Evolutionary conservation across 2,329 filamentous ascomycete species (phyloP).

Genomic region (Thelonectria discophora): DNA sequence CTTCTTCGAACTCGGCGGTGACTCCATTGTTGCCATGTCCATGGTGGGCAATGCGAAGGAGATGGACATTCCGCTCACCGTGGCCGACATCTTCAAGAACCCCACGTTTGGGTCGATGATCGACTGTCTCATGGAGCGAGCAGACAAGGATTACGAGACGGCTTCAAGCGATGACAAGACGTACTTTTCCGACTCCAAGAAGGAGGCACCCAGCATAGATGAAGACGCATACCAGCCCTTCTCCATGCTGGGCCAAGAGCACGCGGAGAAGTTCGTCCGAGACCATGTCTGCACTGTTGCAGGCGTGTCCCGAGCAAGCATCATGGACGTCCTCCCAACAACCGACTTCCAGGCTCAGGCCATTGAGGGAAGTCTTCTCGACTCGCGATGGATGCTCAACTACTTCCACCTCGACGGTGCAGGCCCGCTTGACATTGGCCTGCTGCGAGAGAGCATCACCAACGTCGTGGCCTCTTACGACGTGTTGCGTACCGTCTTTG

Average conservation of each 20-base stretch:
- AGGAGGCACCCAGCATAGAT: neutral
- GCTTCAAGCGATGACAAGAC: slow-evolving; percentile 9
- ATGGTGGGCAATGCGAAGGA: slow-evolving; percentile 33
- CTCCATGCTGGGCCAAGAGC: slow-evolving; percentile 12
- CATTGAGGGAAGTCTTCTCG: slow-evolving; percentile 23
- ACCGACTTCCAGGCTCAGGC: slow-evolving; percentile 34
- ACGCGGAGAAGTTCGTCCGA: slow-evolving; percentile 27
- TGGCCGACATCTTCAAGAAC: slow-evolving; percentile 36
- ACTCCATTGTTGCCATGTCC: slow-evolving; percentile 37
- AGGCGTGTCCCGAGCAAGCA: slow-evolving; percentile 34
- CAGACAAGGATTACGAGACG: slow-evolving; percentile 23
- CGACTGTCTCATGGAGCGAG: slow-evolving; percentile 19
- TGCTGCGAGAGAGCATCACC: slow-evolving; percentile 26
- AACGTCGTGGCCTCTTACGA: slow-evolving; percentile 29
- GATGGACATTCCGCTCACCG: slow-evolving; percentile 25
- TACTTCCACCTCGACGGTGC: slow-evolving; percentile 24
- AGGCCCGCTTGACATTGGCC: slow-evolving; percentile 10
- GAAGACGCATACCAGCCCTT: slow-evolving; percentile 22
- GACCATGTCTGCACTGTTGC: slow-evolving; percentile 28
- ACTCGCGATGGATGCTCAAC: slow-evolving; percentile 37
- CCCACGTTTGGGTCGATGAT: slow-evolving; percentile 28
- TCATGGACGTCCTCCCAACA: slow-evolving; percentile 34
- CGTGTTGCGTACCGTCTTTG: slow-evolving; percentile 32
- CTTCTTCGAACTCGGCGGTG: slow-evolving; percentile 34
- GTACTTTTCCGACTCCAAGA: slow-evolving; percentile 7